These are phyloP conservation scores for Nigrograna mackinnonii DNA, from an alignment of 2,329 filamentous ascomycete species.

Conservation along the genomic window DNA sequence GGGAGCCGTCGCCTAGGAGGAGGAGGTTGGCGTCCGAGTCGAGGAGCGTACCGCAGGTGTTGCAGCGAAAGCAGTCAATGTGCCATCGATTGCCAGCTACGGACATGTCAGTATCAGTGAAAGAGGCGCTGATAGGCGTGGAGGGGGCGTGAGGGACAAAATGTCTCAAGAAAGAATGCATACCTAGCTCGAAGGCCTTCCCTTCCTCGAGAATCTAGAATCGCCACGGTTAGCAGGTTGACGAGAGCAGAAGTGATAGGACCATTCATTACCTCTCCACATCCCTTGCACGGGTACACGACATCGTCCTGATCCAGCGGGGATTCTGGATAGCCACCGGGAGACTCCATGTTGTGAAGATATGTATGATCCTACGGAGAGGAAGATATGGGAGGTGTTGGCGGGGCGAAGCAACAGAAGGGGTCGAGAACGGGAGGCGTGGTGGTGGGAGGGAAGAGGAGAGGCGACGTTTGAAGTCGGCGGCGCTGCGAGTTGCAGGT, in stretches of 20 bases:
- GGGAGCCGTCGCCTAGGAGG: conserved; percentile 92
- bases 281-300: conserved; percentile 69
- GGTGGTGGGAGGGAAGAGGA: background rate
- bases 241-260: conserved; percentile 2
- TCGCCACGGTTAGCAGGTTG: conserved; percentile 19
- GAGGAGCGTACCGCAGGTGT: conserved; percentile 91
- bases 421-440: background rate
- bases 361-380: background rate
- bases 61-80: conserved; percentile 97
- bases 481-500: background rate
- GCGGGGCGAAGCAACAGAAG: background rate
- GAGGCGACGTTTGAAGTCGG: background rate
- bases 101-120: conserved; percentile 25
- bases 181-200: conserved; percentile 96
- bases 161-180: conserved; percentile 38
- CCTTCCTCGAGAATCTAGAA: conserved; percentile 93
- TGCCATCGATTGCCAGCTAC: conserved; percentile 96
- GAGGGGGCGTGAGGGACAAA: conserved; percentile 15
- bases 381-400: background rate
- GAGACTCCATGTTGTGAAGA: conserved; percentile 55
- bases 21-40: conserved; percentile 98
- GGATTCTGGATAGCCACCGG: conserved; percentile 58
- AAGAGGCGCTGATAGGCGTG: conserved; percentile 1
- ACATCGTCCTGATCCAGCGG: conserved; percentile 49
- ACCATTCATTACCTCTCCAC: conserved; percentile 41